Base-by-base conservation (phyloP, 2,329 filamentous ascomycete genomes). In the Sporothrix dimorphospora region DNA sequence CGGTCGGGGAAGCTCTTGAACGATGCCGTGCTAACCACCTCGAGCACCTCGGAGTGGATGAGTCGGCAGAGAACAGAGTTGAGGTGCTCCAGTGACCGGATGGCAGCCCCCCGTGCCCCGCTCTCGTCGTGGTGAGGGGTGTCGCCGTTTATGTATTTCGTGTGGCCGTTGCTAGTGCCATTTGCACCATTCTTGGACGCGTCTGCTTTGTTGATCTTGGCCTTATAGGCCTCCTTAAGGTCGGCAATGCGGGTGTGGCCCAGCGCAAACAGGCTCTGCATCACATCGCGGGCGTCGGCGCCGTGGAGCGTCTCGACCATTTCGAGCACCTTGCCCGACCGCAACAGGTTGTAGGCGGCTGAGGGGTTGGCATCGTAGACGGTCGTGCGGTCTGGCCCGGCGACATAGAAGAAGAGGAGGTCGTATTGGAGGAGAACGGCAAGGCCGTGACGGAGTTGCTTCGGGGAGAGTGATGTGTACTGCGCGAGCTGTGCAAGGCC, bases 371-470 rank as follows among this genome's bases (percentile, higher is more conserved):
- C 92, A 80, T 97, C 93, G 82, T 98, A 99, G 79, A 89, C 90
- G 51, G 76, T 74, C 3, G 70, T 12, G 24, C 71, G 65, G 30
- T 92, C 92, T 67, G 86, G 80, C 61, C 86, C 87, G 73, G 90
- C 87, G 75, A 89, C 88, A 75, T 90, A 87, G 81, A 94, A 91
- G 80, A 90, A 93, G 74, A 97, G 85, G 66, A 98, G 88, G 78
- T 94, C 94, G 79, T 97, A 92, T 79, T 98, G 95, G 55, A 97
- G 88, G 75, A 98, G 90, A 42, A 96, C 91, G 70, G 90, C 90
- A 69, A 99, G 86, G 24, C 92, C 94, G 82, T 94, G 90, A 77
- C 91, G 92, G 75, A 97, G 84, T 79, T 97, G 91, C 70, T 89
- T 89, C n/a, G 88, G 85, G 71, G 88, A 89, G 68, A 98, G 87